A percentile compares a stretch with the other conserved stretches of the same genome.
These are phyloP conservation scores for Cladophialophora psammophila DNA, from an alignment of 2,329 filamentous ascomycete genomes.

Conservation along the genomic window DNA sequence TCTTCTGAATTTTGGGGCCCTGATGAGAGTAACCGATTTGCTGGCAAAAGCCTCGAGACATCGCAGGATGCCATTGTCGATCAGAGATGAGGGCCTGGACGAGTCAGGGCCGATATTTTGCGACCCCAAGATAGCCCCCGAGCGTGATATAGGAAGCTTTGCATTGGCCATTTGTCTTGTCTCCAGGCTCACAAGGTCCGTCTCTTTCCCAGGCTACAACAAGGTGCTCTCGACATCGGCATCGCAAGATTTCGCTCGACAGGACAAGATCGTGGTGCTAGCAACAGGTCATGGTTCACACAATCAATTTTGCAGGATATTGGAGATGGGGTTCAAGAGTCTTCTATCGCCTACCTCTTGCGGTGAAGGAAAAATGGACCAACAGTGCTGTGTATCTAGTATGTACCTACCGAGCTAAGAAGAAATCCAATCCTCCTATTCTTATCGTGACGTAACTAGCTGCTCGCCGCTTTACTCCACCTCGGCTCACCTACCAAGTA, in stretches of 20 bases:
- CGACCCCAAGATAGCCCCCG: not conserved
- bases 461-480: no score
- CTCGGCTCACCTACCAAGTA: no score
- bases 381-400: no score
- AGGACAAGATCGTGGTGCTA: not conserved
- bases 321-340: not conserved
- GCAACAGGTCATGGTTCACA: not conserved
- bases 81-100: not conserved
- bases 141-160: not conserved
- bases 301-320: not conserved
- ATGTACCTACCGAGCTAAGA: no score
- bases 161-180: not conserved
- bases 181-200: not conserved
- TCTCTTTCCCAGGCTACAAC: not conserved
- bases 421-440: no score
- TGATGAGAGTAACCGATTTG: slow-evolving; percentile 44
- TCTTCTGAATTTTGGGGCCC: slow-evolving; percentile 52
- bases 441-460: no score
- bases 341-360: not conserved
- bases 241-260: not conserved
- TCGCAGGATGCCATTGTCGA: slow-evolving; percentile 24
- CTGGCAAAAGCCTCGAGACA: slow-evolving; percentile 37
- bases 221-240: not conserved
- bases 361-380: not conserved
- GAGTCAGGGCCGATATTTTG: not conserved